Conservation (phyloP, 805 yeast genomes). For the Pichia phayaonensis region DNA sequence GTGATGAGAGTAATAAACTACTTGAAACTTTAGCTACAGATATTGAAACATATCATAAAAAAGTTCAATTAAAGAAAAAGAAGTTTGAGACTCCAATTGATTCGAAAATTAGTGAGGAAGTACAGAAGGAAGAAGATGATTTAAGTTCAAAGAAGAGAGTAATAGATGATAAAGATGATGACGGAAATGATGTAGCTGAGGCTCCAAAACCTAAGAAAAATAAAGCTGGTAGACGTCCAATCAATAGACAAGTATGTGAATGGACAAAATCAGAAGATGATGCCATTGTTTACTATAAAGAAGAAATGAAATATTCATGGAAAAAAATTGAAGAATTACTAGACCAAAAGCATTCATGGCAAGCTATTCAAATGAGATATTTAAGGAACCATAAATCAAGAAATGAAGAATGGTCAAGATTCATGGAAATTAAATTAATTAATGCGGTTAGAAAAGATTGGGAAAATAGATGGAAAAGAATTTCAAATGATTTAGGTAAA, state of each 20-base stretch:
- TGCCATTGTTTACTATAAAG: slow-evolving; percentile 31
- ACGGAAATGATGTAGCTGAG: neutral
- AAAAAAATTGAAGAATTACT: slow-evolving; percentile 29
- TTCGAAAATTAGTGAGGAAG: neutral
- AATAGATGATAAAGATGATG: neutral
- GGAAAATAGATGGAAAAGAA: slow-evolving; percentile 34
- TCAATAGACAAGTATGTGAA: neutral
- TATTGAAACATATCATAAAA: slow-evolving; percentile 24
- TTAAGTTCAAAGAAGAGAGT: slow-evolving; percentile 1
- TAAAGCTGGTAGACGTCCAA: neutral
- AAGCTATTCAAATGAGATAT: slow-evolving; percentile 41
- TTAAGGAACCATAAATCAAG: slow-evolving; percentile 33
- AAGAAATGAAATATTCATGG: slow-evolving; percentile 32
- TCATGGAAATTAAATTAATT: slow-evolving; percentile 28
- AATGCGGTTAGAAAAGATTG: slow-evolving; percentile 31
- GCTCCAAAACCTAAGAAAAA: neutral
- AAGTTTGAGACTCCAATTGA: slow-evolving; percentile 5
- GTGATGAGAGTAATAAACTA: slow-evolving; percentile 8
- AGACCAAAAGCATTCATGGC: slow-evolving; percentile 33
- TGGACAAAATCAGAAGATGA: slow-evolving; percentile 34
- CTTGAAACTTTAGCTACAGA: slow-evolving; percentile 22
- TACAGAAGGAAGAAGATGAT: slow-evolving; percentile 2
- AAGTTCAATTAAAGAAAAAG: slow-evolving; percentile 18
- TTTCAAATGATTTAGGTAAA: slow-evolving; percentile 26
- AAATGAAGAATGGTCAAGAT: slow-evolving; percentile 28